Percentiles rank a stretch among this genome's conserved stretches.
Conservation (phyloP, 2,329 filamentous ascomycete genomes). For the Ustilaginoidea virens region DNA sequence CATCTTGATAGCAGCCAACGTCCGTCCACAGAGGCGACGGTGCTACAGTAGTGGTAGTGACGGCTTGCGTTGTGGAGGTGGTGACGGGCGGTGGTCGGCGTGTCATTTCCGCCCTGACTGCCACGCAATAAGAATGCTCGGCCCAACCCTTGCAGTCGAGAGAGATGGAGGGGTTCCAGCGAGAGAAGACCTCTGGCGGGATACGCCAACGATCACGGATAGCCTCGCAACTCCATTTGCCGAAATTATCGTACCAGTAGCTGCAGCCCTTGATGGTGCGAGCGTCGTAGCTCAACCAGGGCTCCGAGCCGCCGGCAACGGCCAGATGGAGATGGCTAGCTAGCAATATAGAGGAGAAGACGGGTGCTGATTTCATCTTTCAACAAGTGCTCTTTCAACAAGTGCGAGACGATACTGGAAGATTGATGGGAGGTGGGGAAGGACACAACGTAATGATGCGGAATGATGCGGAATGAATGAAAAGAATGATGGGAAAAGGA, state of each 20-base stretch:
- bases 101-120: neutral
- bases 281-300: neutral
- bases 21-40: slow-evolving; percentile 1
- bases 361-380: slow-evolving; percentile 1
- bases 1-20: slow-evolving; percentile 1
- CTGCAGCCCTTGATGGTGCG: slow-evolving; percentile 1
- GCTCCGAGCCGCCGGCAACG: neutral
- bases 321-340: neutral
- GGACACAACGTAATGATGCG: no score
- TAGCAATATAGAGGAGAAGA: slow-evolving; percentile 1
- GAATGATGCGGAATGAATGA: no score
- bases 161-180: slow-evolving; percentile 1
- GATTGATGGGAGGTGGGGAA: neutral
- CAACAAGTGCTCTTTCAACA: no score
- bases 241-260: slow-evolving; percentile 1
- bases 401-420: neutral
- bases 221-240: neutral
- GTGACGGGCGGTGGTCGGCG: neutral
- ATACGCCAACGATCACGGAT: neutral
- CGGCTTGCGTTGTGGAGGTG: neutral
- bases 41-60: neutral
- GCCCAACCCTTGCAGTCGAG: slow-evolving; percentile 2
- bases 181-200: slow-evolving; percentile 1
- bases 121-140: slow-evolving; percentile 1
- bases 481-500: neutral